A percentile compares a stretch with the other conserved stretches of the same genome.
phyloP scores from a whole-genome alignment of 2,329 filamentous ascomycete genomes.

The Teratosphaeria zuluensis region DNA sequence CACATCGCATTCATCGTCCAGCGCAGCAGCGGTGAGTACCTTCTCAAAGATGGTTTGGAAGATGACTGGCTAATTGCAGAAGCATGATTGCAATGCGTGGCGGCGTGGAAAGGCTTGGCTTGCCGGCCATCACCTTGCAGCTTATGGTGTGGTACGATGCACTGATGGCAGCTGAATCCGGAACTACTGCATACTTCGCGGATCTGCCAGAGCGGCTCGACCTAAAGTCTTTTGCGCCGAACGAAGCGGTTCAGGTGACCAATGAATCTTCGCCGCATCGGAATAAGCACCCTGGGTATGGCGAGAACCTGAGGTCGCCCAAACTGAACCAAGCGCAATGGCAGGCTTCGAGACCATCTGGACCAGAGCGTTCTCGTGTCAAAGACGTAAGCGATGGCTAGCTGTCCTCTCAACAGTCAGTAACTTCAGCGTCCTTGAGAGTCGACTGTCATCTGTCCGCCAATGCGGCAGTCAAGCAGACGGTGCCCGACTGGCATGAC shows the following conservation, averaged over 20 bases:
- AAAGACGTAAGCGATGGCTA: background rate
- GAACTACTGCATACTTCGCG: conserved; percentile 4
- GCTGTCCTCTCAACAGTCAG: background rate
- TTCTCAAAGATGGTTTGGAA: background rate
- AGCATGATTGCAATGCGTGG: conserved; percentile 10
- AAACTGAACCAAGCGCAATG: background rate
- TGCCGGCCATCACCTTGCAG: conserved; percentile 5
- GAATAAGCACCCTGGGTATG: conserved; percentile 3
- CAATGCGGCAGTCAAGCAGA: too few relatives aligned
- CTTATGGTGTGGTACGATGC: conserved; percentile 9
- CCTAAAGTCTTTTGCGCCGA: conserved; percentile 1
- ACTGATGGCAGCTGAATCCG: conserved; percentile 7
- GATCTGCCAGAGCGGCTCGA: conserved; percentile 1
- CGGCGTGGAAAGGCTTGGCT: conserved; percentile 4
- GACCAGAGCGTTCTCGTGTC: background rate
- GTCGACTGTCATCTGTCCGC: too few relatives aligned
- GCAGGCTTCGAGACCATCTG: background rate
- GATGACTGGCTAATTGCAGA: background rate
- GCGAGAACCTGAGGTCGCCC: background rate
- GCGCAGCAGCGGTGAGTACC: conserved; percentile 9
- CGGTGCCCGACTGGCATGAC: too few relatives aligned
- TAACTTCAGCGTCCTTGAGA: too few relatives aligned
- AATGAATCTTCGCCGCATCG: conserved; percentile 4
- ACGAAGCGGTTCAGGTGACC: conserved; percentile 5
- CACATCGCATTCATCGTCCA: conserved; percentile 12